Evolutionary conservation across 441 rosid species (phyloP).

Genomic region (Erysimum pusillum): DNA sequence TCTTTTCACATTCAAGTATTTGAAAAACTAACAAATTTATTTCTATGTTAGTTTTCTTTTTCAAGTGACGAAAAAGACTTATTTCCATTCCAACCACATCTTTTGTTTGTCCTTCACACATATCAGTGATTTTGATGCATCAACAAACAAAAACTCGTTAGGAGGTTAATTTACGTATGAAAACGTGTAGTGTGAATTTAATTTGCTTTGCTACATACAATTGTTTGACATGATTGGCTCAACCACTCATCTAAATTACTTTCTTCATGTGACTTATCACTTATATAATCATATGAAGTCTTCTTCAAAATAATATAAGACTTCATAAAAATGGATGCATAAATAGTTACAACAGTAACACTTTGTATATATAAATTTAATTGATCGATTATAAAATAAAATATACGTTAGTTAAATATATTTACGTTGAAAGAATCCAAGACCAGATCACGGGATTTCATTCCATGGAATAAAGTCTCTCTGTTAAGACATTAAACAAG

Average conservation of each 20-base stretch:
- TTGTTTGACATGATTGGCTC: slow-evolving; percentile 5
- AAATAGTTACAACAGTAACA: slow-evolving; percentile 1
- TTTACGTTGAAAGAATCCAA: slow-evolving; percentile 28
- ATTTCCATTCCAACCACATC: too few species aligned
- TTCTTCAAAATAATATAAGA: not conserved
- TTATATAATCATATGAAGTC: slow-evolving; percentile 6
- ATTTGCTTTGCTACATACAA: not conserved
- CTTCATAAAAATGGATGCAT: not conserved
- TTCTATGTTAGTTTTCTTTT: too few species aligned
- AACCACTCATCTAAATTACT: not conserved
- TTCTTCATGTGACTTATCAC: not conserved
- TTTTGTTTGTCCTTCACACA: not conserved
- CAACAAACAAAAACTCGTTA: not conserved
- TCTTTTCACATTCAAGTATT: not conserved
- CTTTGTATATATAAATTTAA: not conserved
- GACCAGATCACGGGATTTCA: slow-evolving; percentile 45
- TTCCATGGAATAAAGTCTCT: slow-evolving; percentile 42
- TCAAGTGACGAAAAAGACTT: too few species aligned
- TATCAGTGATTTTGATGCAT: not conserved
- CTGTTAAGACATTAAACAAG: slow-evolving; percentile 24
- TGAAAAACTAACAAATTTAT: too few species aligned
- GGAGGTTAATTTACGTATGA: not conserved
- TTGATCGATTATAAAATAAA: not conserved
- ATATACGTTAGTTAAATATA: not conserved
- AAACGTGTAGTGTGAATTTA: not conserved